Evolutionary conservation across 2,329 filamentous ascomycete genomes (phyloP), one percentile per base, ranked within the genome.

Genomic region (Alternaria sp.): DNA sequence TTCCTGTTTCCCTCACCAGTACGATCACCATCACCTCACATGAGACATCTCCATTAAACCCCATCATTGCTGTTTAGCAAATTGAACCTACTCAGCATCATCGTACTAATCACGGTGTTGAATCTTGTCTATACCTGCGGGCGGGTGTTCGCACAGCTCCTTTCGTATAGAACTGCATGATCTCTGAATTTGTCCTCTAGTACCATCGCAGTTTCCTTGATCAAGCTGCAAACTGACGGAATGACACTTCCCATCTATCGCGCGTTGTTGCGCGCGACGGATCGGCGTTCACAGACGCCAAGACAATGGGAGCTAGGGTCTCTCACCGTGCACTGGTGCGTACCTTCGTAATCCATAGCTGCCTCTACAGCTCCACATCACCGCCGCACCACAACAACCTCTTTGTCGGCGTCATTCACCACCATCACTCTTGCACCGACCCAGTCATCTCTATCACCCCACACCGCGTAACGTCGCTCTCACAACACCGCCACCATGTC

Each of bases 401-500:
- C 55, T 56, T 37, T 55, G 33, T 55, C 44, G 30, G 58, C 56
- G 50, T 64, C 37, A 49, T 44, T 61, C 47, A 41, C 37, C 15
- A 46, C 62, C 25, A 51, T 53, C 46, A 49, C 56, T 49, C 25
- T 37, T 55, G 46, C 41, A 60, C 30, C 21, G 20, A 9, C n/a
- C 10, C 46, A 54, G 37, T 51, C 54, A 28, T 56, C 49, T 23
- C 50, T 18, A 18, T 41, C 37, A 10, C 28, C 15, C 51, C 15
- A 43, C 11, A 23, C 33, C 25, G 33, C 46, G 50, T 33, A 51
- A 56, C 50, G 45, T 53, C 61, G 55, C 62, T 63, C 55, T 51
- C 58, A 61, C 41, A 67, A 65, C 61, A 61, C 74, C 75, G 71
- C 75, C 76, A 75, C 73, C 80, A 96, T 96, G 93, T 94, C 93